phyloP scores from a whole-genome alignment of 768 basidiomycete species.

The Trametes sanguinea region DNA sequence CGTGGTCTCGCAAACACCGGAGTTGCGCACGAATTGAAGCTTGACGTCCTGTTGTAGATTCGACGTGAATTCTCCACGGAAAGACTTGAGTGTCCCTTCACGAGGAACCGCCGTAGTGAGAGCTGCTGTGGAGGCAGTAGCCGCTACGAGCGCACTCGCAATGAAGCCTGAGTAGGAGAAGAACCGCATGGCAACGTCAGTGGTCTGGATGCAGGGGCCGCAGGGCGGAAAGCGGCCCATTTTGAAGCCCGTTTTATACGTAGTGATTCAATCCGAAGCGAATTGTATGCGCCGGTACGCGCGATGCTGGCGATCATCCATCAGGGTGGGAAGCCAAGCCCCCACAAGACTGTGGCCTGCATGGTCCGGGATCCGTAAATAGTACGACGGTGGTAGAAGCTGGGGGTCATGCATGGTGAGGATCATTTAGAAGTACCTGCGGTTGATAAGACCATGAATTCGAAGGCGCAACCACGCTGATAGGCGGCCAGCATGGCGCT shows the following conservation, averaged over 20 bases:
- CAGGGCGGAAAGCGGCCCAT: too few relatives aligned
- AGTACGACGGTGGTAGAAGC: too few relatives aligned
- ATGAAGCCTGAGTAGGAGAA: not conserved
- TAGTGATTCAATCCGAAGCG: too few relatives aligned
- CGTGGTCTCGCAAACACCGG: constrained; percentile 67
- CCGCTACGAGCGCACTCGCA: not conserved
- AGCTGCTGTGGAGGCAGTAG: not conserved
- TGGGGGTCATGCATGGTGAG: not conserved
- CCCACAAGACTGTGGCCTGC: not conserved
- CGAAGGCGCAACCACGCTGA: too few relatives aligned
- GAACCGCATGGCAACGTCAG: too few relatives aligned
- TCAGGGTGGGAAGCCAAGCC: not conserved
- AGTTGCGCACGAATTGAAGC: constrained; percentile 55
- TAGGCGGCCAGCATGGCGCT: too few relatives aligned
- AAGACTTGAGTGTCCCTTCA: not conserved
- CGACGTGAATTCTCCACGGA: constrained; percentile 24
- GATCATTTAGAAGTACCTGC: not conserved
- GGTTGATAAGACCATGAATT: not conserved
- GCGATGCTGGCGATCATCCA: not conserved
- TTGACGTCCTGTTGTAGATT: constrained; percentile 26
- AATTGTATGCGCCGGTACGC: too few relatives aligned
- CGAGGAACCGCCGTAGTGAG: not conserved
- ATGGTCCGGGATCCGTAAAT: not conserved
- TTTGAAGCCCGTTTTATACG: not conserved
- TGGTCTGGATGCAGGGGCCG: not conserved